Conservation (phyloP, 306 rosid species). For the Acacia acuminata region DNA sequence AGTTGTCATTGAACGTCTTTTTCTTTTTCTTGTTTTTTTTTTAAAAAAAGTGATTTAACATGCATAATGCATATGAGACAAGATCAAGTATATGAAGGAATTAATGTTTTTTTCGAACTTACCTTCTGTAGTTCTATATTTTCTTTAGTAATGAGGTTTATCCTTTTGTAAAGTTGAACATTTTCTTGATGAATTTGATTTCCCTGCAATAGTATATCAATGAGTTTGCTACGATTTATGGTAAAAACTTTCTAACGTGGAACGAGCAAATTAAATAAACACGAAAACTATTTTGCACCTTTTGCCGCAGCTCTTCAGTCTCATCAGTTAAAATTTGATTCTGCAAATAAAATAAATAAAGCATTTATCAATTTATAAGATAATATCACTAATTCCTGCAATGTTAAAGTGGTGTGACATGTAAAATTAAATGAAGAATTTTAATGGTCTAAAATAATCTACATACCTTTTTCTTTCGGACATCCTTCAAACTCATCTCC, state of each 20-base stretch:
- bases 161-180: slow-evolving; percentile 48
- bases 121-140: slow-evolving; percentile 50
- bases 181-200: slow-evolving; percentile 54
- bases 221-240: slow-evolving; percentile 19
- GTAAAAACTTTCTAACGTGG: slow-evolving; percentile 7
- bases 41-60: too few relatives aligned
- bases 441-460: not conserved
- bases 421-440: not conserved
- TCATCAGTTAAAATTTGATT: slow-evolving; percentile 52
- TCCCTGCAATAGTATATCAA: slow-evolving; percentile 45
- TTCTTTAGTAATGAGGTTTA: slow-evolving; percentile 52
- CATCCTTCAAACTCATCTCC: slow-evolving; percentile 69
- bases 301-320: slow-evolving; percentile 44
- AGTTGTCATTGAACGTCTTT: too few relatives aligned
- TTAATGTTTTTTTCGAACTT: not conserved
- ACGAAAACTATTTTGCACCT: slow-evolving; percentile 36
- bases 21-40: too few relatives aligned
- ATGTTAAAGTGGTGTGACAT: slow-evolving; percentile 11
- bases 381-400: not conserved
- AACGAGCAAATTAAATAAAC: slow-evolving; percentile 4
- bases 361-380: slow-evolving; percentile 13
- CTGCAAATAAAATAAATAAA: slow-evolving; percentile 41
- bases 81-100: not conserved
- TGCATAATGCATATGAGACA: not conserved
- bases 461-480: slow-evolving; percentile 68